Evolutionary conservation across 176 grass and related monocot genomes (phyloP), one percentile per base, ranked within the genome.

Genomic region (Eleusine indica): DNA sequence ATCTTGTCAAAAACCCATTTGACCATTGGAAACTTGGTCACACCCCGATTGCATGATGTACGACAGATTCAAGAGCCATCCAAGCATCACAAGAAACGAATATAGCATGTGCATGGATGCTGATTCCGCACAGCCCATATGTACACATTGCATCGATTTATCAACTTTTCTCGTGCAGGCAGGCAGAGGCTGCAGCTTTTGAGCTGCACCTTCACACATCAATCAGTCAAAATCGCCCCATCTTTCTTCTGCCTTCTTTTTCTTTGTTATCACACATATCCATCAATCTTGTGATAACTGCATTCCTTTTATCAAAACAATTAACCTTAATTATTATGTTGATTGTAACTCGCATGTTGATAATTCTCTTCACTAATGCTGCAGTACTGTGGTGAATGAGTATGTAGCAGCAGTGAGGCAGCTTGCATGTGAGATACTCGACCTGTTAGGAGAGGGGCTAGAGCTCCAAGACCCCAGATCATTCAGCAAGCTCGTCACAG

Each of bases 331-430:
- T 2, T 73, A 52, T 2, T 73, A 51, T 35, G 61, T 21, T 29
- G 60, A 83, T 78, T 82, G 77, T 66, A 60, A 43, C 79, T 90
- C 57, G 39, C 73, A 73, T 82, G 60, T 9, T 86, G 41, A 79
- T 86, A 32, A 17, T 56, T 51, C 4, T 82, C 76, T 66, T 80
- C 83, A 43, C 77, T 78, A 22, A 28, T 83, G 57, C 76, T 86
- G 65, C 91, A 99, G 96, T 51, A 72, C 76, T 88, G 83, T 91
- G 69, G 93, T 99, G 83, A 99, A 99, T 76, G 93, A 96, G 70
- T 99, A 96, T 39, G 89, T 93, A 67, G 79, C 72, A 74, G 89
- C 86, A 79, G 81, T 92, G 89, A 99, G 76, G 83, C 81, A 94
- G 66, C 89, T 99, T 61, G 89, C 93, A 56, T 96, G 87, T 86